Evolutionary conservation across 495 filamentous ascomycete species (phyloP), one percentile per base, ranked within the genome.

Genomic region (Aspergillus nidulans): DNA sequence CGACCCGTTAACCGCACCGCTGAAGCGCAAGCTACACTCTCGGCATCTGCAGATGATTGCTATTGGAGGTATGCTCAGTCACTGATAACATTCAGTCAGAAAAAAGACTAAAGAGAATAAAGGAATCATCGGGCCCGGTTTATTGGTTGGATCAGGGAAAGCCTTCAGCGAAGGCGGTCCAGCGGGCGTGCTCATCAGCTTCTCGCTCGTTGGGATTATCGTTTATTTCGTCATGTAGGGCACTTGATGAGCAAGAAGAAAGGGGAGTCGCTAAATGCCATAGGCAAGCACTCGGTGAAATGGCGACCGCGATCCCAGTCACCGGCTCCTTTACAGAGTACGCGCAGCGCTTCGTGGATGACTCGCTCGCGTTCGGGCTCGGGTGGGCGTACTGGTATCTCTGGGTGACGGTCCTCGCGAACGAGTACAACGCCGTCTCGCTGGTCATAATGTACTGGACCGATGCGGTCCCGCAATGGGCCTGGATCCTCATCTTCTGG

Each of bases 41-140:
- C 72, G 85, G 20, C 85, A 89, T 69, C 59, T 88, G 21, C 79
- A 80, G 62, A 87, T 88, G 84, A 88, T 89, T 71, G 85, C 85
- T 2, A 78, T 88, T 25, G 85, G 84, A 45, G 67, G 64, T 67
- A 15, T 28, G 59, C 9, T 28, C 26, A 4, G 4, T 9, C 26
- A 28, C n/a, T n/a, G n/a, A n/a, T n/a, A n/a, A n/a, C n/a, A n/a
- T n/a, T 28, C 9, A 28, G 26, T 28, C 26, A 4, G 26, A 28
- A 28, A 4, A 28, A 28, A 9, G 26, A 9, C 4, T 28, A 28
- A 4, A 71, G 74, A 9, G 26, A 9, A 28, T 28, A 28, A 4
- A 71, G 74, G 73, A 16, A 75, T 74, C 45, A 74, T 82, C 68
- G 62, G 77, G 26, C 77, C 77, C 57, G 76, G 69, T 39, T 55